Base-by-base conservation (phyloP, 2,329 filamentous ascomycete genomes). In the Aspergillus neoniger region DNA sequence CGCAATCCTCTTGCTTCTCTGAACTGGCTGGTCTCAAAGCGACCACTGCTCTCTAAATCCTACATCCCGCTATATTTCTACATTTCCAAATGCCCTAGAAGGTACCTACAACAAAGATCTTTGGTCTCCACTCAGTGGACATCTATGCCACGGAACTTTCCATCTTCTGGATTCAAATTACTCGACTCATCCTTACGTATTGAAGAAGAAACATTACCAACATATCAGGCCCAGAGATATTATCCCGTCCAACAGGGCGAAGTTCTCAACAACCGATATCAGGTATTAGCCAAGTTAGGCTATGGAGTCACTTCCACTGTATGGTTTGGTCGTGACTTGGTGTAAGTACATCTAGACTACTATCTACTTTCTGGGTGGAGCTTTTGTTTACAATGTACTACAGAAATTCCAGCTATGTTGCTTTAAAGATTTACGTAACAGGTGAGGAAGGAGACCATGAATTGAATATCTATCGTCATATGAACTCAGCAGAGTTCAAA, bases 271-370 rank as follows among this genome's bases (percentile, higher is more conserved):
- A 41, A 64, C 9, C 65, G 61, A 52, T 73, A 72, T 58, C 64
- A 69, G 48, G 43, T 67, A 15, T 36, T 72, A 15, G 60, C 63
- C 1, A 73, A 72, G 57, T 49, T 72, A 5, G 71, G 71, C 0
- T 73, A 66, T 52, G 72, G 71, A 39, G 62, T 66, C 15, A 66
- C 61, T 0, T 70, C 71, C 0, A 73, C 69, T 2, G 64, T 71
- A 21, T 72, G 67, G 71, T 58, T 72, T 48, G 57, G 28, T 36
- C 55, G 60, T 10, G 67, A 70, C 12, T 44, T 67, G 17, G 2
- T 58, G 62, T 65, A 57, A 12, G 61, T 59, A 19, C 6, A 41
- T 19, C n/a, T 19, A 19, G 17, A 7, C 39, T 3, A 41, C 6
- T 2, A 19, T 8, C 7, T 4, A 3, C 17, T 8, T 41, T 4